Conservation (phyloP, 169 alveolate genomes). For the Eimeria mitis region DNA sequence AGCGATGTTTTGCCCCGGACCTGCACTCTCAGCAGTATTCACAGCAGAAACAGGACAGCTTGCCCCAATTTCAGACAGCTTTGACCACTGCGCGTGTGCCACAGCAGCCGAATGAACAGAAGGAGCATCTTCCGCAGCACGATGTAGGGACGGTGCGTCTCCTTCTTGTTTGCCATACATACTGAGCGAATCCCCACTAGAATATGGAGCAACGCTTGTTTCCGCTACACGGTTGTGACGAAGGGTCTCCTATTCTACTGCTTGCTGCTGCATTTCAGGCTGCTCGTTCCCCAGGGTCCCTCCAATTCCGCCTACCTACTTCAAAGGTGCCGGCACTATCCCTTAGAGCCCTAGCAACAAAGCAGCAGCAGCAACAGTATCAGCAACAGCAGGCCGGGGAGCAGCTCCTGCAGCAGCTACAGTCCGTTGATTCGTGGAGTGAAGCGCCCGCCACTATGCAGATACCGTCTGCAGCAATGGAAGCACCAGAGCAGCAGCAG, state of each 20-base stretch:
- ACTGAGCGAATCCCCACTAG: background rate
- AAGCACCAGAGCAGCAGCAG: slow-evolving; percentile 58
- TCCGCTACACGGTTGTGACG: background rate
- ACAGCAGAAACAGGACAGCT: slow-evolving; percentile 33
- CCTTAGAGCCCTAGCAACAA: slow-evolving; percentile 53
- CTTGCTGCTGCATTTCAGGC: slow-evolving; percentile 28
- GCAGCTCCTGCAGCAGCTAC: slow-evolving; percentile 26
- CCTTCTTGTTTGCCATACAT: background rate
- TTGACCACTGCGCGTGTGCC: slow-evolving; percentile 9
- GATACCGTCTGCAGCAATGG: background rate
- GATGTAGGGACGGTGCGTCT: slow-evolving; percentile 47
- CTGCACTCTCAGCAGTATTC: slow-evolving; percentile 1
- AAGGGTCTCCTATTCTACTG: background rate
- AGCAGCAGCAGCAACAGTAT: slow-evolving; percentile 63
- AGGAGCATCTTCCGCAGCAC: slow-evolving; percentile 17
- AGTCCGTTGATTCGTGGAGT: slow-evolving; percentile 33
- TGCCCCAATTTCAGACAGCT: background rate
- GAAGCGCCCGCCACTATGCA: slow-evolving; percentile 32
- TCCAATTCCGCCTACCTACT: slow-evolving; percentile 35
- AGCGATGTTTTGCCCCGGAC: slow-evolving; percentile 51
- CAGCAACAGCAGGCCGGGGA: slow-evolving; percentile 31
- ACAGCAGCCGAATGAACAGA: slow-evolving; percentile 37
- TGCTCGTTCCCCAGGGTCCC: slow-evolving; percentile 55
- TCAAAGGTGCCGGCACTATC: slow-evolving; percentile 61
- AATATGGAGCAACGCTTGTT: background rate